Evolutionary conservation across 2,329 filamentous ascomycete species (phyloP).

Genomic region (Neopestalotiopsis sp.): DNA sequence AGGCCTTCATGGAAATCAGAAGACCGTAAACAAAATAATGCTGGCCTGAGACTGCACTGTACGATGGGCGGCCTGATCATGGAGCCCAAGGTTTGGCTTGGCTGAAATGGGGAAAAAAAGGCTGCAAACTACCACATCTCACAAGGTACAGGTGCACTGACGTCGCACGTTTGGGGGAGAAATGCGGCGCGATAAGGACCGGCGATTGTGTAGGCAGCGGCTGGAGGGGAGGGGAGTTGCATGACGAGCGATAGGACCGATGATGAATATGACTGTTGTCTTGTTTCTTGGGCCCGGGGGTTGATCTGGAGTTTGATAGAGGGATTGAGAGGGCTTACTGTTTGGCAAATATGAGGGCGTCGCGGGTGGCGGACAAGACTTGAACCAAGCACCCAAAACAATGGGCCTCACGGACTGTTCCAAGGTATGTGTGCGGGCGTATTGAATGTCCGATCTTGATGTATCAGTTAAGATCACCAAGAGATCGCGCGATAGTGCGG

Average conservation of each 20-base stretch:
- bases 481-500: neutral
- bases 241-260: constrained; percentile 1
- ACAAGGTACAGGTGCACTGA: constrained; percentile 1
- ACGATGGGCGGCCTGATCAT: neutral
- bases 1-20: neutral
- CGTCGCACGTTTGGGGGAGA: neutral
- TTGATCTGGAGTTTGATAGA: neutral
- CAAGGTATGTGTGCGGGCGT: no score
- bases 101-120: neutral
- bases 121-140: constrained; percentile 2
- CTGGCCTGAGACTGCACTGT: neutral
- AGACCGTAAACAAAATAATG: neutral
- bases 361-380: neutral
- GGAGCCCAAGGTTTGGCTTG: neutral
- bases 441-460: constrained; percentile 3
- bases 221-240: neutral
- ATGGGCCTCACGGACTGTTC: neutral
- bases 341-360: constrained; percentile 7
- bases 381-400: neutral
- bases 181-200: constrained; percentile 3
- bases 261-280: neutral
- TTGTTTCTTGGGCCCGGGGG: neutral
- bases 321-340: constrained; percentile 9
- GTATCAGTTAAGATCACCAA: constrained; percentile 23
- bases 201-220: neutral